phyloP scores from a whole-genome alignment of 1,139 yeast genomes.

The Kluyveromyces marxianus region DNA sequence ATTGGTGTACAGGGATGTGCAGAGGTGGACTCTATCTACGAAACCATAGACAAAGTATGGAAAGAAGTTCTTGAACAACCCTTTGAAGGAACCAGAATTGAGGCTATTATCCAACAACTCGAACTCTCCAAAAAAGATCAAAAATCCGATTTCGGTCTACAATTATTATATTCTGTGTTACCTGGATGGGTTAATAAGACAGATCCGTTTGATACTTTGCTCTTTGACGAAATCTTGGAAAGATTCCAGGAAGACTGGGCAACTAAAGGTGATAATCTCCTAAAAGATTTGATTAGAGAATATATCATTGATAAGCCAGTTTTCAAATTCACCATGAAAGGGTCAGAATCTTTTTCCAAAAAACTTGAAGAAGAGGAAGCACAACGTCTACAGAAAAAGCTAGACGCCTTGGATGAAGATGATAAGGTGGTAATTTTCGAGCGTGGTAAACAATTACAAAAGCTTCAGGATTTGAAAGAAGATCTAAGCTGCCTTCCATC shows the following conservation, averaged over 20 bases:
- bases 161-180: conserved; percentile 60
- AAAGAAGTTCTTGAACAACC: conserved; percentile 40
- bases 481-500: conserved; percentile 79
- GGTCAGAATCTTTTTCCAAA: conserved; percentile 48
- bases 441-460: conserved; percentile 52
- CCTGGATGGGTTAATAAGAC: conserved; percentile 80
- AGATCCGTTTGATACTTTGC: conserved; percentile 60
- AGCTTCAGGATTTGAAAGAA: conserved; percentile 59
- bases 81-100: conserved; percentile 56
- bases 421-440: conserved; percentile 54
- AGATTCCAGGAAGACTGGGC: conserved; percentile 56
- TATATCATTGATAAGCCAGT: conserved; percentile 47
- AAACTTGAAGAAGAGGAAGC: conserved; percentile 49
- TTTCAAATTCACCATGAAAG: conserved; percentile 72
- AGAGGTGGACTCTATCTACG: conserved; percentile 41
- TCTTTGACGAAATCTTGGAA: conserved; percentile 53
- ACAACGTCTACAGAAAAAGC: conserved; percentile 40
- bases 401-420: conserved; percentile 40
- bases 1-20: conserved; percentile 78
- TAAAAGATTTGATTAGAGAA: conserved; percentile 48
- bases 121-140: conserved; percentile 81
- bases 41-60: conserved; percentile 40
- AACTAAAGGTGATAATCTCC: conserved; percentile 47
- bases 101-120: conserved; percentile 81
- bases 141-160: conserved; percentile 85